Percentiles rank a stretch among this genome's conserved stretches.
Evolutionary conservation across 495 filamentous ascomycete genomes (phyloP).

Genomic region (Aspergillus saccharolyticus): DNA sequence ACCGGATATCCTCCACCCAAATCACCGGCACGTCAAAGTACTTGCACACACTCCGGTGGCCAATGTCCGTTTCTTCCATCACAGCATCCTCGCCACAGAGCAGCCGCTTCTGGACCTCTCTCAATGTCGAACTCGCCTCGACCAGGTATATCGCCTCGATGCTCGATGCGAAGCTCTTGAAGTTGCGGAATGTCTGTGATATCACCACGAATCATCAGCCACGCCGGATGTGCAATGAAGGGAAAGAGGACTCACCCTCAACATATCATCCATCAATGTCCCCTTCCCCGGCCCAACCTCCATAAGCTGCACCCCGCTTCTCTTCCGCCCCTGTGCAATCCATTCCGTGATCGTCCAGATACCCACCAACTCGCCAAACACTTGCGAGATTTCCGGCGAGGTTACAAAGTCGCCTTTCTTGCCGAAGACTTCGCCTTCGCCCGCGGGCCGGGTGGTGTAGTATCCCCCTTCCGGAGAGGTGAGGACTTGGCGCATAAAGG

Average conservation of each 20-base stretch:
- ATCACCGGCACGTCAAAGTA: conserved; percentile 63
- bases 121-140: conserved; percentile 74
- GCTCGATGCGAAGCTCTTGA: conserved; percentile 68
- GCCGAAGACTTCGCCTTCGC: conserved; percentile 76
- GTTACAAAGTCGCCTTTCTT: conserved; percentile 91
- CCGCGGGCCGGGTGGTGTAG: conserved; percentile 67
- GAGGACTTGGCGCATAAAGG: conserved; percentile 98
- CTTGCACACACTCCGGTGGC: conserved; percentile 71
- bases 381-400: conserved; percentile 93
- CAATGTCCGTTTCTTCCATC: conserved; percentile 68
- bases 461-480: conserved; percentile 89
- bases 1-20: conserved; percentile 88
- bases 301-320: conserved; percentile 72
- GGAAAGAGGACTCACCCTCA: conserved; percentile 56
- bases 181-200: conserved; percentile 73
- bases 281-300: conserved; percentile 93
- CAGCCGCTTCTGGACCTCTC: conserved; percentile 69
- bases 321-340: conserved; percentile 77
- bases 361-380: conserved; percentile 91
- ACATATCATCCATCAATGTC: conserved; percentile 94
- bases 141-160: conserved; percentile 87
- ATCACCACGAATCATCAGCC: neutral
- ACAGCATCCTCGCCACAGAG: conserved; percentile 69
- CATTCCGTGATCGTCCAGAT: conserved; percentile 95
- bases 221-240: neutral